A percentile compares a stretch with the other conserved stretches of the same genome.
Evolutionary conservation across 345 rosid species (phyloP).

Genomic region (Lepidium africanum): DNA sequence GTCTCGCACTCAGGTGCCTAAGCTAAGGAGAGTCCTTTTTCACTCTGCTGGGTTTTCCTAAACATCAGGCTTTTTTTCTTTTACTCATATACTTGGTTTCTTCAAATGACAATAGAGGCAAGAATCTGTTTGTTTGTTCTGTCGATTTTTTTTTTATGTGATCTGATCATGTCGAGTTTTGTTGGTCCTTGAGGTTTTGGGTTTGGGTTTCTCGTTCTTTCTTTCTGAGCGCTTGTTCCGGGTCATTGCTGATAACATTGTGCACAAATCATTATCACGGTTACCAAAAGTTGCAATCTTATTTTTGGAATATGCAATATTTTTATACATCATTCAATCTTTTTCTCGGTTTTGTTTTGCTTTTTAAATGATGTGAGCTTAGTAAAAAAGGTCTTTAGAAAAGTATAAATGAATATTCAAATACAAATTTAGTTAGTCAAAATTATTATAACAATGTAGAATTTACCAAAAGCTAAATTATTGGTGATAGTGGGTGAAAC

Average conservation of each 20-base stretch:
- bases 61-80: constrained; percentile 1
- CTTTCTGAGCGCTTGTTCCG: neutral
- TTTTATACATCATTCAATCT: neutral
- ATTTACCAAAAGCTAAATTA: neutral
- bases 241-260: neutral
- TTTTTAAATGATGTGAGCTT: neutral
- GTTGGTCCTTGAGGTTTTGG: neutral
- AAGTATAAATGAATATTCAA: neutral
- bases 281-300: constrained; percentile 1
- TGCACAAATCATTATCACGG: constrained; percentile 7
- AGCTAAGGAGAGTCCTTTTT: constrained; percentile 18
- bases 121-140: constrained; percentile 18
- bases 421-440: neutral
- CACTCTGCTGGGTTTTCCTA: constrained; percentile 8
- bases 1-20: constrained; percentile 96
- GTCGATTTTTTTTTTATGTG: neutral
- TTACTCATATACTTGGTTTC: constrained; percentile 7
- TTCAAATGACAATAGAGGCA: constrained; percentile 10
- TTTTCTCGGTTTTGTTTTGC: neutral
- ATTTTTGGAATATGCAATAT: neutral
- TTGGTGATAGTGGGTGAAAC: constrained; percentile 14
- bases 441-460: neutral
- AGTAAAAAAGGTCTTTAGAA: neutral
- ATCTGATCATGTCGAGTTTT: neutral
- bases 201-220: too few relatives aligned